Conservation (phyloP, 1,139 yeast species). For the Debaryomyces subglobosus region DNA sequence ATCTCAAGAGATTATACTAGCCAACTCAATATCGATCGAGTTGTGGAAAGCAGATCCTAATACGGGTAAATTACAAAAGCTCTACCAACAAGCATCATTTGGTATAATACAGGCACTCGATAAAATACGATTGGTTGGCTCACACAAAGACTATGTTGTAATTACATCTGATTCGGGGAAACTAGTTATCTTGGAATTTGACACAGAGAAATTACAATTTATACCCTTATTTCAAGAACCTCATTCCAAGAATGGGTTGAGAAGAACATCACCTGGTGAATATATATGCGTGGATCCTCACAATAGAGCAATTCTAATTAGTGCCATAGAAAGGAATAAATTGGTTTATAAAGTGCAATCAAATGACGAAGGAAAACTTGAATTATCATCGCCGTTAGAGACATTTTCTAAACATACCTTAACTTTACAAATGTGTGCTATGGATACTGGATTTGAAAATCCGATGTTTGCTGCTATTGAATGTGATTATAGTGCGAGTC, state of each 20-base stretch:
- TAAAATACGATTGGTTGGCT: slow-evolving; percentile 55
- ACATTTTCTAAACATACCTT: slow-evolving; percentile 54
- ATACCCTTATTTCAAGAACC: slow-evolving; percentile 63
- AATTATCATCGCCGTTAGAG: slow-evolving; percentile 75
- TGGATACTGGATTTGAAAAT: slow-evolving; percentile 79
- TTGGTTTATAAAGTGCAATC: slow-evolving; percentile 52
- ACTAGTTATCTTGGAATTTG: slow-evolving; percentile 58
- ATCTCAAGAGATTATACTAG: slow-evolving; percentile 67
- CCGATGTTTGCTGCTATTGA: slow-evolving; percentile 86
- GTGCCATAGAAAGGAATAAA: slow-evolving; percentile 75
- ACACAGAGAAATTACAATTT: slow-evolving; percentile 42
- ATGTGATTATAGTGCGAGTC: slow-evolving; percentile 44
- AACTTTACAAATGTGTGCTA: slow-evolving; percentile 58
- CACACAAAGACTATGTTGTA: slow-evolving; percentile 59
- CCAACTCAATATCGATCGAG: slow-evolving; percentile 56
- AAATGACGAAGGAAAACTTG: slow-evolving; percentile 42
- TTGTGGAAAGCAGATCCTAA: slow-evolving; percentile 55
- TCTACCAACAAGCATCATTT: slow-evolving; percentile 53
- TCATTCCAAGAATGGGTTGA: slow-evolving; percentile 71
- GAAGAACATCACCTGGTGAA: slow-evolving; percentile 77
- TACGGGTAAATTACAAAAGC: slow-evolving; percentile 54
- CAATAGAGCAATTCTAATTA: slow-evolving; percentile 69
- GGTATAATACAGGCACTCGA: slow-evolving; percentile 60
- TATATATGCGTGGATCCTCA: slow-evolving; percentile 74
- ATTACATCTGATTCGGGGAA: slow-evolving; percentile 84